phyloP scores from a whole-genome alignment of 768 basidiomycete genomes.

The Lentinula detonsa region DNA sequence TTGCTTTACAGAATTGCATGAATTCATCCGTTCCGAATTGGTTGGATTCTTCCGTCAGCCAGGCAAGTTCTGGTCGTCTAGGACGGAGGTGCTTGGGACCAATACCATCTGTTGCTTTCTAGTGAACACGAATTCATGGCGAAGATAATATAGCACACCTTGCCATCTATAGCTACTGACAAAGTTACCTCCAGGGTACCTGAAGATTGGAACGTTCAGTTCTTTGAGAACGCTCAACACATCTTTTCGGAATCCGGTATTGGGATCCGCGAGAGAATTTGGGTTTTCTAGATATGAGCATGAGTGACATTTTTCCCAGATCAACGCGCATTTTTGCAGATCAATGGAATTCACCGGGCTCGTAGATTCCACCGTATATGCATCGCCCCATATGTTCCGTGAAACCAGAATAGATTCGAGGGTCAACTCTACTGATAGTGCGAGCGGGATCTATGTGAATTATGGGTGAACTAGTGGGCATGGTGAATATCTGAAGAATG shows the following conservation, averaged over 20 bases:
- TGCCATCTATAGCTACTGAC: slow-evolving; percentile 54
- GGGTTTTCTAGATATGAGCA: slow-evolving; percentile 17
- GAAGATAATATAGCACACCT: slow-evolving; percentile 15
- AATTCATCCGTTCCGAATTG: slow-evolving; percentile 56
- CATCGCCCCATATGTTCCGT: slow-evolving; percentile 57
- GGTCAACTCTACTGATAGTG: slow-evolving; percentile 35
- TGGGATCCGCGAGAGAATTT: slow-evolving; percentile 27
- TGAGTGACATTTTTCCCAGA: neutral
- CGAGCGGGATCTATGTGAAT: slow-evolving; percentile 38
- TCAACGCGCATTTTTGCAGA: neutral
- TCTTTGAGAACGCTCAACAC: slow-evolving; percentile 40
- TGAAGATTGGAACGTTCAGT: slow-evolving; percentile 40
- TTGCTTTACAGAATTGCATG: slow-evolving; percentile 46
- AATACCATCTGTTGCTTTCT: slow-evolving; percentile 35
- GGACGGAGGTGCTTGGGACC: slow-evolving; percentile 45
- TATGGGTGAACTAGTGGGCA: neutral
- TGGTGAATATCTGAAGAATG: neutral
- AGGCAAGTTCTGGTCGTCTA: slow-evolving; percentile 54
- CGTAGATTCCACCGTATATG: slow-evolving; percentile 46
- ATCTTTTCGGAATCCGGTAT: slow-evolving; percentile 44
- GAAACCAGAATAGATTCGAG: slow-evolving; percentile 54
- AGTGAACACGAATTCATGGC: neutral
- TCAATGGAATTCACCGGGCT: slow-evolving; percentile 15
- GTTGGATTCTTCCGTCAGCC: slow-evolving; percentile 56
- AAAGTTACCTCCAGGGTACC: slow-evolving; percentile 54